Percentiles rank a stretch among this genome's conserved stretches.
Conservation (phyloP, 2,329 filamentous ascomycete species). For the Chrysoporthe puriensis region DNA sequence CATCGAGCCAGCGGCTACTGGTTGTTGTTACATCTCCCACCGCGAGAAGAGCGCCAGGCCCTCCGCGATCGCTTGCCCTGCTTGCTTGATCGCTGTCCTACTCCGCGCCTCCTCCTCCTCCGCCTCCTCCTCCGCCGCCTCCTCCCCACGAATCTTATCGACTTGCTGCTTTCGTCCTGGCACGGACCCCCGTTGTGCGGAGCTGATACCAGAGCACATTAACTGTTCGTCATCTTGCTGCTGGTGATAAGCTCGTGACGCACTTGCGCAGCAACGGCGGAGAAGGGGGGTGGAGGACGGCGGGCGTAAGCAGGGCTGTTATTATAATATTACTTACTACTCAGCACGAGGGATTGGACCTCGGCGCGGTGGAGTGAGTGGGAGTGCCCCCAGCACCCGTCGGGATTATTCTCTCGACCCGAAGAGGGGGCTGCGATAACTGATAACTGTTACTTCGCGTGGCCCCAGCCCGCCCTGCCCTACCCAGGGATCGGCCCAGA, state of each 20-base stretch:
- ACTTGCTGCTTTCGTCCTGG: not conserved
- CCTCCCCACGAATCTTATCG: not conserved
- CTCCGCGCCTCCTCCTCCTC: not conserved
- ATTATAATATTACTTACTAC: not conserved
- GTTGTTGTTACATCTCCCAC: not conserved
- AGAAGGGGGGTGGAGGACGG: not conserved
- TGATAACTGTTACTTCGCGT: too few relatives aligned
- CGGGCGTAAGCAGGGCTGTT: not conserved
- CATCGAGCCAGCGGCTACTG: not conserved
- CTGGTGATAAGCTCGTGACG: not conserved
- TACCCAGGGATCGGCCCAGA: too few relatives aligned
- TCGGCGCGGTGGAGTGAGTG: too few relatives aligned
- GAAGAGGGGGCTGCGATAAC: too few relatives aligned
- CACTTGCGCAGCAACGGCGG: not conserved
- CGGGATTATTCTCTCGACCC: too few relatives aligned
- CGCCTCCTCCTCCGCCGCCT: too few relatives aligned
- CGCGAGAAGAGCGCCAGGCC: not conserved
- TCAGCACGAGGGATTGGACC: not conserved
- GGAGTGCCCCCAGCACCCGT: too few relatives aligned
- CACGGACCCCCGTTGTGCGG: not conserved
- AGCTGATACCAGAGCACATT: not conserved
- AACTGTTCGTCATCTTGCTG: not conserved
- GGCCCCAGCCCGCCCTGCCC: too few relatives aligned
- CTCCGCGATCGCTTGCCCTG: not conserved
- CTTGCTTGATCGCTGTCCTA: not conserved